A percentile compares a stretch with the other conserved stretches of the same genome.
These are phyloP conservation scores for Nakazawaea populi DNA, from an alignment of 805 yeast genomes.

Conservation along the genomic window DNA sequence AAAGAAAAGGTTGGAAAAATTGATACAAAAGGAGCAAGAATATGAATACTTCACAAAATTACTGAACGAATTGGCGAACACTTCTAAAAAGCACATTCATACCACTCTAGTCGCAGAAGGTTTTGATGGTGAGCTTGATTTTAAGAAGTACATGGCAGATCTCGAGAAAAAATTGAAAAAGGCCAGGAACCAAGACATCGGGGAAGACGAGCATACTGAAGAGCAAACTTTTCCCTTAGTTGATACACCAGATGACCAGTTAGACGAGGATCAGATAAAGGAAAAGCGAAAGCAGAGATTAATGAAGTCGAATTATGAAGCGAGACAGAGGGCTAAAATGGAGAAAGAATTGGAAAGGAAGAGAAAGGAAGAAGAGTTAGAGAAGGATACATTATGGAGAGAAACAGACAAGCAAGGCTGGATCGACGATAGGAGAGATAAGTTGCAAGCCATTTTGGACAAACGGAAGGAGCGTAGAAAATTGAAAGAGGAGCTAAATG, in stretches of 20 bases:
- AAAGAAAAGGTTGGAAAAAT: slow-evolving; percentile 72
- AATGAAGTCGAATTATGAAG: slow-evolving; percentile 82
- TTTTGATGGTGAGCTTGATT: slow-evolving; percentile 68
- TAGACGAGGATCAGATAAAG: slow-evolving; percentile 71
- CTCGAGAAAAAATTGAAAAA: slow-evolving; percentile 66
- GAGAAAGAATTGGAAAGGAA: slow-evolving; percentile 67
- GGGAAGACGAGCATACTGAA: slow-evolving; percentile 43
- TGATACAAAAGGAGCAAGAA: slow-evolving; percentile 77
- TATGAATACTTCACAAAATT: slow-evolving; percentile 61
- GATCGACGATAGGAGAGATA: slow-evolving; percentile 64
- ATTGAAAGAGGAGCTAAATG: slow-evolving; percentile 70
- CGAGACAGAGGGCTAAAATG: slow-evolving; percentile 73
- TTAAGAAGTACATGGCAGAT: slow-evolving; percentile 56
- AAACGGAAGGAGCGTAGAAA: slow-evolving; percentile 62
- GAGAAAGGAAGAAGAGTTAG: slow-evolving; percentile 52
- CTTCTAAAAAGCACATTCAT: slow-evolving; percentile 48
- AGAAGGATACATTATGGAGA: slow-evolving; percentile 75
- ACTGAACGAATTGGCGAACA: slow-evolving; percentile 40
- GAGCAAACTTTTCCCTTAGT: slow-evolving; percentile 67
- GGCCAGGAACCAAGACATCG: slow-evolving; percentile 60
- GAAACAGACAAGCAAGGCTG: slow-evolving; percentile 68
- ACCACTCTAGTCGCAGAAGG: slow-evolving; percentile 63
- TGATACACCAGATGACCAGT: slow-evolving; percentile 78
- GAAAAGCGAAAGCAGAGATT: slow-evolving; percentile 84
- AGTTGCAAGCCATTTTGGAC: slow-evolving; percentile 53